Conservation (phyloP, 1,284 basidiomycete genomes). For the Rhodotorula sp. region DNA sequence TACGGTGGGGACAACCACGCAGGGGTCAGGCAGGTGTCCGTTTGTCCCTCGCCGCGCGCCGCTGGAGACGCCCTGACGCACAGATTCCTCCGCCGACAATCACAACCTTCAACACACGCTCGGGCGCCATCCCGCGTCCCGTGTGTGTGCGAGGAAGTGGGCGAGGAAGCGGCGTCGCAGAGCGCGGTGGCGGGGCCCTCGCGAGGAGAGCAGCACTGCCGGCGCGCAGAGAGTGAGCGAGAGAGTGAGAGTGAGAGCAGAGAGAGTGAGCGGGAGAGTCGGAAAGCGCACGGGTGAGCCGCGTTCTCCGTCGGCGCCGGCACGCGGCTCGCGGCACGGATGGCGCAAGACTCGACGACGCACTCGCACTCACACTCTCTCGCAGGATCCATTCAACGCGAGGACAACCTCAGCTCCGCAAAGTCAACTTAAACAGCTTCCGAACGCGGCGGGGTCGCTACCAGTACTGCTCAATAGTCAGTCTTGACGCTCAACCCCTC, state of each 20-base stretch:
- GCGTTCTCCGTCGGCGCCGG: not conserved
- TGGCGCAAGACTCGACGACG: not conserved
- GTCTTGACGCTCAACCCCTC: slow-evolving; percentile 8
- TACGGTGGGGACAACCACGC: not conserved
- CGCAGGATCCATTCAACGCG: too few relatives aligned
- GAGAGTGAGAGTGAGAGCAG: not conserved
- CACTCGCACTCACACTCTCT: not conserved
- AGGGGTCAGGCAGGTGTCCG: too few relatives aligned
- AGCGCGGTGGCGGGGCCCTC: too few relatives aligned
- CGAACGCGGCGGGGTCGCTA: too few relatives aligned
- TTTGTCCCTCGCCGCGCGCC: too few relatives aligned
- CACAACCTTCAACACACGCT: not conserved
- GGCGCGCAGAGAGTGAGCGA: too few relatives aligned
- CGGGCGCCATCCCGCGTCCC: not conserved
- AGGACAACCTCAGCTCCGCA: too few relatives aligned
- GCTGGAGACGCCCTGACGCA: not conserved
- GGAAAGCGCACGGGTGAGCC: not conserved
- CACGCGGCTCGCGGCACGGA: too few relatives aligned
- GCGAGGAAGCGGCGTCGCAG: not conserved
- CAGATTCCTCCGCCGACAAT: slow-evolving; percentile 22
- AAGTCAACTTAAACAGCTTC: too few relatives aligned
- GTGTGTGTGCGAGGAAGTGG: not conserved
- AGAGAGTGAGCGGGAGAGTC: not conserved
- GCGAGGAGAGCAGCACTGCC: too few relatives aligned
- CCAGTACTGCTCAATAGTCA: slow-evolving; percentile 1